Percentiles rank a stretch among this genome's conserved stretches.
Conservation (phyloP, 768 basidiomycete species). For the Serendipita vermifera region DNA sequence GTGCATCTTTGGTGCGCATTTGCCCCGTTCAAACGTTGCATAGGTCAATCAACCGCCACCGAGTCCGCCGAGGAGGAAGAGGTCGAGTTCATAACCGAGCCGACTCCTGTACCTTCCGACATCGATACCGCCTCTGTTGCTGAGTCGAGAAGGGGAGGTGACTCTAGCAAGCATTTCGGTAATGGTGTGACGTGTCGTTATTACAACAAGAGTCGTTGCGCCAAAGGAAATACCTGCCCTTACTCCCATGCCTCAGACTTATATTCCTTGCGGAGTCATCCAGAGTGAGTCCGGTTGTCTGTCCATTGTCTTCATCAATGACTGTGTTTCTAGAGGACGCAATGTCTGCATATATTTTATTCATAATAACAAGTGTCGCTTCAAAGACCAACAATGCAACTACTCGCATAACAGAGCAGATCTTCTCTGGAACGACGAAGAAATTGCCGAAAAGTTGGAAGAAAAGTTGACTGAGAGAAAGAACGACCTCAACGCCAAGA, state of each 20-base stretch:
- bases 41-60: too few species aligned
- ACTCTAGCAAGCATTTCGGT: slow-evolving; percentile 1
- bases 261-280: neutral
- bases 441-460: neutral
- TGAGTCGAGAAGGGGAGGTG: neutral
- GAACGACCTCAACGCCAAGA: too few species aligned
- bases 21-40: too few species aligned
- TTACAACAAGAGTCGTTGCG: slow-evolving; percentile 11
- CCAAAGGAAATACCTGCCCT: neutral
- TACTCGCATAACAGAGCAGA: neutral
- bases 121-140: neutral
- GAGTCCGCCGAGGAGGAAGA: slow-evolving; percentile 3
- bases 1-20: too few species aligned
- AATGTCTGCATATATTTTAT: slow-evolving; percentile 12
- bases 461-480: too few species aligned
- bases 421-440: neutral
- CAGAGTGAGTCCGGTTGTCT: neutral
- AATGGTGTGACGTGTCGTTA: slow-evolving; percentile 11
- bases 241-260: slow-evolving; percentile 10
- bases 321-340: neutral
- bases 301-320: neutral
- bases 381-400: neutral
- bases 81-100: neutral
- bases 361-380: slow-evolving; percentile 9
- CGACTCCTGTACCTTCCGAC: slow-evolving; percentile 1